Conservation (phyloP, 2,329 filamentous ascomycete genomes). For the Dothideomycetes sp. region DNA sequence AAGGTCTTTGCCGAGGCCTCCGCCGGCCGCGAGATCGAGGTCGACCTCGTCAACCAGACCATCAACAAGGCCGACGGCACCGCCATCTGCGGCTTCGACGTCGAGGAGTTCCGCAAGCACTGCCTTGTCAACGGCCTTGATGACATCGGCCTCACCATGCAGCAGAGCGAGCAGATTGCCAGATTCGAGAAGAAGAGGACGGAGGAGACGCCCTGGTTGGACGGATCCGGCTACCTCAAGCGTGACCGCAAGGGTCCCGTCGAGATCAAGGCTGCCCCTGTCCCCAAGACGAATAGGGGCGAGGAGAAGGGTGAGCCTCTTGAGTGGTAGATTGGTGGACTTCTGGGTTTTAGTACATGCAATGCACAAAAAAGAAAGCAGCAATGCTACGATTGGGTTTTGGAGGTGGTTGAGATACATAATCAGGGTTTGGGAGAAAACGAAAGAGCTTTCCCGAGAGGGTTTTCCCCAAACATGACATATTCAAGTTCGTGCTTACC, state of each 20-base stretch:
- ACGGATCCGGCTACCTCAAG: conserved; percentile 71
- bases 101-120: conserved; percentile 90
- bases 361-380: too few relatives aligned
- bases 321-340: conserved; percentile 56
- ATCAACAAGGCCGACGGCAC: conserved; percentile 68
- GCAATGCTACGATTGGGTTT: too few relatives aligned
- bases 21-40: conserved; percentile 73
- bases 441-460: too few relatives aligned
- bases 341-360: too few relatives aligned
- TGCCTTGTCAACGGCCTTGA: conserved; percentile 89
- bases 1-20: conserved; percentile 65
- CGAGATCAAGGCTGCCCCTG: conserved; percentile 54
- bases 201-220: conserved; percentile 76
- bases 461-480: too few relatives aligned
- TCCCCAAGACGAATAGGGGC: conserved; percentile 82
- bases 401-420: too few relatives aligned
- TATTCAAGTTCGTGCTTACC: too few relatives aligned
- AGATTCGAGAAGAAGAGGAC: conserved; percentile 71
- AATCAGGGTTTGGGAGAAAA: too few relatives aligned
- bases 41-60: conserved; percentile 76
- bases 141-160: conserved; percentile 90
- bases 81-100: conserved; percentile 67
- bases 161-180: conserved; percentile 79
- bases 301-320: conserved; percentile 75
- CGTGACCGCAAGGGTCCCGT: conserved; percentile 45